Base-by-base conservation (phyloP, 2,329 filamentous ascomycete genomes). In the Lizonia empirigonia region DNA sequence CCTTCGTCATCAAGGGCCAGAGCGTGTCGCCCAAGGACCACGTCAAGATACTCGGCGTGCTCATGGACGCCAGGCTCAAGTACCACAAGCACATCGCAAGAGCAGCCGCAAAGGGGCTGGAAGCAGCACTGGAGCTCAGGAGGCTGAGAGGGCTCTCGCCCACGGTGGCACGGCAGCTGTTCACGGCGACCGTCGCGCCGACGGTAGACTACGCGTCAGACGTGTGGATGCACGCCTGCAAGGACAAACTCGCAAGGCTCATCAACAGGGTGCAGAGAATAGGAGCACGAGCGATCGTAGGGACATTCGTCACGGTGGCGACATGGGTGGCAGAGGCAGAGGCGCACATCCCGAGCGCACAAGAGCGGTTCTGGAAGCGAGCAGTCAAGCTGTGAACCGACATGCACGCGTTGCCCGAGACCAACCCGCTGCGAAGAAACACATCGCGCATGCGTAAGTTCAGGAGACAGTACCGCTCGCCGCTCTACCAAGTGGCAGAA, bases 21-120 rank as follows among this genome's bases (percentile, higher is more conserved):
- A 52, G 41, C 30, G 49, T 52, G 5, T 19, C 49, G 27, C 48
- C 48, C 16, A 55, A 49, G 23, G 42, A 53, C 33, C 38, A 53
- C 32, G 49, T 53, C 22, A 58, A 58, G 45, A 48, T 59, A 44
- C 56, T 56, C 13, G 36, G 56, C 26, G 56, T 59, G 30, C 33
- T 50, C 13, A 49, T 59, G 20, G 50, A 59, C 46, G 42, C 53
- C 18, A 34, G 44, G 16, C 53, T 59, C 12, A 48, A 50, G 44
- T 58, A 55, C 51, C 36, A 50, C 27, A 46, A 55, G 42, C 51
- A 55, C 46, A 55, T 55, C 20, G 51, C 40, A 30, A 50, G 51
- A 23, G 51, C 51, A 44, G 51, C 51, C 24, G 29, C 51, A 22
- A 55, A 55, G 51, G 51, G 35, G 23, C 45, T 54, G 23, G 50